phyloP scores from a whole-genome alignment of 176 grass and related monocot genomes.

The Rhynchospora breviuscula region DNA sequence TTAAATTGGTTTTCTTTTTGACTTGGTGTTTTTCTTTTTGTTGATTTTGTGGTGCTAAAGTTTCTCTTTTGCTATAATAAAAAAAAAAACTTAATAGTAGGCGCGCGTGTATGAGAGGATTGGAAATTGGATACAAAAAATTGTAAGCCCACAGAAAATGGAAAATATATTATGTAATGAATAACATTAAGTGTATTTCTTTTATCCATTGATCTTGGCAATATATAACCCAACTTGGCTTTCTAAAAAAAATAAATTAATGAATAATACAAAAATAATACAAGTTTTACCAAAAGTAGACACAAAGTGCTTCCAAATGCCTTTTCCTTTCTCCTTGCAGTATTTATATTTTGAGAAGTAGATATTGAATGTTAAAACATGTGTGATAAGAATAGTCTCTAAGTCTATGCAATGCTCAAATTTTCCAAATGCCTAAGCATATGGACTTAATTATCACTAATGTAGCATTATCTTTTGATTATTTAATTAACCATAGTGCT shows the following conservation, averaged over 20 bases:
- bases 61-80: too few species aligned
- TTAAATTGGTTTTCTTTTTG: neutral
- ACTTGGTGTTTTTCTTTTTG: neutral
- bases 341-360: neutral
- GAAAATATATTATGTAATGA: neutral
- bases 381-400: slow-evolving; percentile 3
- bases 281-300: neutral
- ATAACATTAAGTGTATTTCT: neutral
- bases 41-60: neutral
- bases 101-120: too few species aligned
- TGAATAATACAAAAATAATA: slow-evolving; percentile 1
- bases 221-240: slow-evolving; percentile 2
- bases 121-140: neutral
- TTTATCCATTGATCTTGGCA: neutral
- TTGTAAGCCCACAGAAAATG: neutral
- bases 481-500: slow-evolving; percentile 14
- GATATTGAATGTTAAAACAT: slow-evolving; percentile 8
- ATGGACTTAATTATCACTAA: slow-evolving; percentile 13
- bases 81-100: too few species aligned
- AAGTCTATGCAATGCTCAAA: neutral
- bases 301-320: neutral
- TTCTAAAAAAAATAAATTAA: slow-evolving; percentile 2
- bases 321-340: neutral
- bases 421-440: slow-evolving; percentile 3
- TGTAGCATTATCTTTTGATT: slow-evolving; percentile 14